Conservation (phyloP, 306 rosid genomes). For the Betula pendula region DNA sequence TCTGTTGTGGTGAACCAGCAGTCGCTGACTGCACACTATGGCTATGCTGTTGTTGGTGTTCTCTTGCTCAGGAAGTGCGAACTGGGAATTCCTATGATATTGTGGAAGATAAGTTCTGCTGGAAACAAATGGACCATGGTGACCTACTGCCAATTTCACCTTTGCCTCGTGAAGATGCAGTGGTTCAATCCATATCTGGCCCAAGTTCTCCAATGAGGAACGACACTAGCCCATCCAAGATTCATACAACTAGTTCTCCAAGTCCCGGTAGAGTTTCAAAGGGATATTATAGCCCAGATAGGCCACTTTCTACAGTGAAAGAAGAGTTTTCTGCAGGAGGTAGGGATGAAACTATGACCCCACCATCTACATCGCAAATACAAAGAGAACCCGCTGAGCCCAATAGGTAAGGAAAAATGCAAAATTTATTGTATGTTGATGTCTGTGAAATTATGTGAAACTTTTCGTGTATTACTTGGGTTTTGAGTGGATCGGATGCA, state of each 20-base stretch:
- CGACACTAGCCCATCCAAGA: conserved; percentile 44
- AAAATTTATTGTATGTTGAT: background rate
- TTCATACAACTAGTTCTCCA: conserved; percentile 39
- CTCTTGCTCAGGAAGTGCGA: conserved; percentile 91
- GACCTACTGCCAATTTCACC: conserved; percentile 41
- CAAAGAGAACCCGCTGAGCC: conserved; percentile 46
- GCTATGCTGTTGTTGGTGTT: conserved; percentile 94
- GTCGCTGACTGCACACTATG: conserved; percentile 77
- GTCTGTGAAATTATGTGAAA: conserved; percentile 1
- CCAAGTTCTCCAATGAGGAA: conserved; percentile 45
- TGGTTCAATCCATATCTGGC: conserved; percentile 31
- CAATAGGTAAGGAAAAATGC: background rate
- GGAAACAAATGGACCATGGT: conserved; percentile 30
- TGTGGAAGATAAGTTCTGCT: conserved; percentile 52
- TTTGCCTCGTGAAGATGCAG: conserved; percentile 53
- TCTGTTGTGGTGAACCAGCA: conserved; percentile 70
- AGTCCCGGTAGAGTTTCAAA: conserved; percentile 37
- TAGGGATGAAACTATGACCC: conserved; percentile 59
- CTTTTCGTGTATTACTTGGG: background rate
- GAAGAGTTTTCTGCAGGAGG: conserved; percentile 55
- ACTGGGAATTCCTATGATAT: conserved; percentile 70
- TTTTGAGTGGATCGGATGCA: conserved; percentile 12
- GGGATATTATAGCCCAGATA: conserved; percentile 47
- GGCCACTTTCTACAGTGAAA: conserved; percentile 45
- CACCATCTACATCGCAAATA: conserved; percentile 61